Percentiles rank a stretch among this genome's conserved stretches.
These are phyloP conservation scores for Kuraishia borneana DNA, from an alignment of 805 yeast genomes.

Conservation along the genomic window DNA sequence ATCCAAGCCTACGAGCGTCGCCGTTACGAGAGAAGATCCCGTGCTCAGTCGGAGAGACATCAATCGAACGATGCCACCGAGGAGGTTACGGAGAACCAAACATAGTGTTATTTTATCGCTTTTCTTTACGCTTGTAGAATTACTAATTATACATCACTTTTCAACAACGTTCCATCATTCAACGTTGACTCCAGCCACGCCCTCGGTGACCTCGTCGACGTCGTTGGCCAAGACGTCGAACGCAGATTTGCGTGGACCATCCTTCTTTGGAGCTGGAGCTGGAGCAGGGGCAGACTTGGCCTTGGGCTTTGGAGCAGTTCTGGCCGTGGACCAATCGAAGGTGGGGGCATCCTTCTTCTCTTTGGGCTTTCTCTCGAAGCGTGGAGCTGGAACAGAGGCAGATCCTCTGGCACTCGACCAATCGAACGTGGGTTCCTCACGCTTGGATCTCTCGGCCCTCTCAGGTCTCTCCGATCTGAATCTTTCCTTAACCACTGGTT, in stretches of 20 bases:
- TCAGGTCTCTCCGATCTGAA: slow-evolving; percentile 23
- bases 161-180: slow-evolving; percentile 36
- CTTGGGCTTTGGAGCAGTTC: neutral
- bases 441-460: slow-evolving; percentile 18
- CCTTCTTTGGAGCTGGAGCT: slow-evolving; percentile 1
- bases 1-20: slow-evolving; percentile 19
- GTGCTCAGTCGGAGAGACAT: slow-evolving; percentile 1
- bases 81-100: neutral
- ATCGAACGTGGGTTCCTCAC: slow-evolving; percentile 28
- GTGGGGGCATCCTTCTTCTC: slow-evolving; percentile 9
- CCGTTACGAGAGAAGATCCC: slow-evolving; percentile 11
- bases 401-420: slow-evolving; percentile 32
- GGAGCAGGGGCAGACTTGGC: neutral
- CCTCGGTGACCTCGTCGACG: slow-evolving; percentile 28
- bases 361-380: slow-evolving; percentile 8
- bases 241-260: slow-evolving; percentile 27
- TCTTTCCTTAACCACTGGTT: neutral
- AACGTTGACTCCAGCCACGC: neutral
- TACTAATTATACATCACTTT: slow-evolving; percentile 9
- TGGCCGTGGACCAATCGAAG: slow-evolving; percentile 3
- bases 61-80: neutral
- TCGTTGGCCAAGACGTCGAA: slow-evolving; percentile 40
- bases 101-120: neutral
- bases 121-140: too few relatives aligned
- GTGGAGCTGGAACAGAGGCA: slow-evolving; percentile 4